phyloP scores from a whole-genome alignment of 305 asterid species.

The Salvia sclarea region DNA sequence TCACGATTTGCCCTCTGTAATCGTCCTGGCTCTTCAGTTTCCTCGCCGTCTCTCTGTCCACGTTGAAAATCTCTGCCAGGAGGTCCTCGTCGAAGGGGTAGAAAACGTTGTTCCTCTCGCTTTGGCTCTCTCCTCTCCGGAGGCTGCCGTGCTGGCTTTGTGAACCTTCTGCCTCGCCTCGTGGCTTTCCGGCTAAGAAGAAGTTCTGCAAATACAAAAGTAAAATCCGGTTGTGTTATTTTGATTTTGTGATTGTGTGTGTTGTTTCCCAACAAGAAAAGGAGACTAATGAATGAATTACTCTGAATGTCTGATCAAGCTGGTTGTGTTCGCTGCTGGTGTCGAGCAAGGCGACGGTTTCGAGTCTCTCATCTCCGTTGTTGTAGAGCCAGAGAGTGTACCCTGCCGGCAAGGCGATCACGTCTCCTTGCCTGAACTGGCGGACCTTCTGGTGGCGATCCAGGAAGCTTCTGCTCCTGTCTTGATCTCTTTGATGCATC shows the following conservation, averaged over 20 bases:
- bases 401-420: constrained; percentile 60
- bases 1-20: constrained; percentile 49
- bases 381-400: constrained; percentile 61
- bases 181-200: constrained; percentile 62
- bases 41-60: constrained; percentile 36
- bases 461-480: constrained; percentile 5
- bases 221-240: too few species aligned
- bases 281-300: neutral
- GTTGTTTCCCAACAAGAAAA: too few species aligned
- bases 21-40: constrained; percentile 40
- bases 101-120: constrained; percentile 39
- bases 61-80: constrained; percentile 33
- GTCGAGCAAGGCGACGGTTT: constrained; percentile 59
- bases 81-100: constrained; percentile 1
- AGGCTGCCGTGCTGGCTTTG: neutral
- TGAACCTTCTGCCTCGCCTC: constrained; percentile 5
- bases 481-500: neutral
- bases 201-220: constrained; percentile 43
- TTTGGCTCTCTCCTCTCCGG: constrained; percentile 1
- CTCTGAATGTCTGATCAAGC: constrained; percentile 64
- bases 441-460: constrained; percentile 66
- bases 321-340: constrained; percentile 53
- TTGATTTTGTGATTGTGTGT: too few species aligned
- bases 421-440: constrained; percentile 47
- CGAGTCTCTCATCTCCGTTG: constrained; percentile 43